Conservation (phyloP, 345 rosid genomes). For the Citrus mangshanensis region DNA sequence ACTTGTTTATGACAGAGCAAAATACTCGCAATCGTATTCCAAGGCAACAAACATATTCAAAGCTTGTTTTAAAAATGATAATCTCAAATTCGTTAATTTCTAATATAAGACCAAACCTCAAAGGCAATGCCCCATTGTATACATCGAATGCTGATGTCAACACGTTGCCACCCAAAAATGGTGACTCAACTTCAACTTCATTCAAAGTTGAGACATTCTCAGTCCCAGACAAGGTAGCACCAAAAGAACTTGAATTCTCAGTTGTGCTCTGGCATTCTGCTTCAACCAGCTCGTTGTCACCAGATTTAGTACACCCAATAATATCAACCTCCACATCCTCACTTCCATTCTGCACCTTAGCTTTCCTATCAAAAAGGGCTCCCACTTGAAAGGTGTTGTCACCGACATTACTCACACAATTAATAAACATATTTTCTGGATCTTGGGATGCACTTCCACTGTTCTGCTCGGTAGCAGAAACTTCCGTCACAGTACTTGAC, state of each 20-base stretch:
- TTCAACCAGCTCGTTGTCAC: slow-evolving; percentile 13
- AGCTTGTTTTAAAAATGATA: not conserved
- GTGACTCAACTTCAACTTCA: slow-evolving; percentile 80
- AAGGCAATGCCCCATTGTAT: slow-evolving; percentile 24
- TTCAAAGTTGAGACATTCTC: slow-evolving; percentile 33
- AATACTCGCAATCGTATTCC: not conserved
- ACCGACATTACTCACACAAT: slow-evolving; percentile 39
- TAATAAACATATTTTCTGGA: slow-evolving; percentile 29
- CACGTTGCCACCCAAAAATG: slow-evolving; percentile 20
- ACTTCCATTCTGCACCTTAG: slow-evolving; percentile 1
- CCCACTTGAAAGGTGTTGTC: slow-evolving; percentile 31
- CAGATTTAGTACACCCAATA: slow-evolving; percentile 24
- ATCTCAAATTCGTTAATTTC: not conserved
- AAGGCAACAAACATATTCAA: not conserved
- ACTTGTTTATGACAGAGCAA: not conserved
- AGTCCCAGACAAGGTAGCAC: slow-evolving; percentile 46
- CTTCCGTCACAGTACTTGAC: slow-evolving; percentile 22
- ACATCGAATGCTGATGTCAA: slow-evolving; percentile 23
- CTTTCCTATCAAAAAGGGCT: slow-evolving; percentile 17
- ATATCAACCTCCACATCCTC: slow-evolving; percentile 56
- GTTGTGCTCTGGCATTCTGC: slow-evolving; percentile 41
- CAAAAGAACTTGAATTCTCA: slow-evolving; percentile 80
- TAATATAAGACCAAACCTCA: slow-evolving; percentile 36
- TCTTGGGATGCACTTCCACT: slow-evolving; percentile 18
- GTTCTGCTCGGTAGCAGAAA: slow-evolving; percentile 21